Base-by-base conservation (phyloP, 805 yeast species). In the Lachancea waltii region DNA sequence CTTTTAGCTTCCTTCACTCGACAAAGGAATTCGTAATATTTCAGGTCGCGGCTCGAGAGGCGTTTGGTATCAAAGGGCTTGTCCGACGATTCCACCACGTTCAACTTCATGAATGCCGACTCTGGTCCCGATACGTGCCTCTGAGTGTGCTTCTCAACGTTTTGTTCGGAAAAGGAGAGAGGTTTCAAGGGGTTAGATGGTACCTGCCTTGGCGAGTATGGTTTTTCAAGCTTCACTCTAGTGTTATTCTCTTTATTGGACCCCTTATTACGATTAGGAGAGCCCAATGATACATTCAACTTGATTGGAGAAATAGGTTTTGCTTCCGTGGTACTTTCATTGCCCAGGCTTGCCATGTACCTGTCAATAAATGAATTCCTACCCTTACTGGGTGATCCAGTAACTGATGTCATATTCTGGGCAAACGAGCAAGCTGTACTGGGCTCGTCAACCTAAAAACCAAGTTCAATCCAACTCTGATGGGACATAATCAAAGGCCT, bases 1-100 rank as follows among this genome's bases (percentile, higher is more conserved):
- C 69, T 69, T 53, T 81, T 83, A n/a, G 87, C 85, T 53, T 85
- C 92, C 25, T 73, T 77, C 8, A 85, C 78, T 43, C 90, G 75
- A 58, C 95, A 85, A 30, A 85, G 65, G 50, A 85, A 85, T 56
- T 84, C 92, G 54, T 85, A 84, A 5, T 79, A 79, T 45, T 72
- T 63, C n/a, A 38, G 30, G 29, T 60, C 60, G 13, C 50, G 48
- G 7, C 24, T 15, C n/a, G 38, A 33, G 4, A 33, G 27, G 7
- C 29, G 33, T 5, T 22, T 10, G 19, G 29, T 19, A 16, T 38
- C 42, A 18, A 38, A 27, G n/a, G 33, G 5, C 11, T 33, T 18
- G 7, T 24, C 19, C 4, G 9, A 7, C 10, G 13, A 5, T 7
- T 11, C 13, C 7, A 13, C 7, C 26, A 5, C 26, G 10, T 11